These are phyloP conservation scores for Houttuynia cordata DNA, from an alignment of 164 flowering plant species.

Conservation along the genomic window DNA sequence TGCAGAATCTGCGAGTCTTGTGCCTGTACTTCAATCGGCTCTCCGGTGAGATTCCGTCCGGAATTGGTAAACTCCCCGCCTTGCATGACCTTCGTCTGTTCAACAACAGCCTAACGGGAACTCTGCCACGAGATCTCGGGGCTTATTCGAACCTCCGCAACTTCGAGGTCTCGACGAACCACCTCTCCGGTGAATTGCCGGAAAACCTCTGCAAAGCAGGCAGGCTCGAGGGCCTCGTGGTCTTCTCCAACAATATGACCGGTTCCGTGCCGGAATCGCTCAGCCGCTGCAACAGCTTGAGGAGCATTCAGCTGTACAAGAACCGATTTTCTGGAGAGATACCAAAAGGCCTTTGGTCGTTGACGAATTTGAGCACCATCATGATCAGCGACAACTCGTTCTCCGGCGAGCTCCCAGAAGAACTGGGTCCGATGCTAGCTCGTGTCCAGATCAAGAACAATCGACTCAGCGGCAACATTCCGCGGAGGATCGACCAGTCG, in stretches of 20 bases:
- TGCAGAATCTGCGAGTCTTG: slow-evolving; percentile 34
- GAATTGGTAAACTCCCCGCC: slow-evolving; percentile 26
- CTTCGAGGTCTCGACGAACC: slow-evolving; percentile 31
- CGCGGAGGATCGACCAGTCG: slow-evolving; percentile 16
- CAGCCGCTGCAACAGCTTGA: slow-evolving; percentile 34
- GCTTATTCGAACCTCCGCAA: slow-evolving; percentile 25
- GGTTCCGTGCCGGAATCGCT: slow-evolving; percentile 58
- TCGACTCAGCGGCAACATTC: slow-evolving; percentile 37
- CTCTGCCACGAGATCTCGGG: slow-evolving; percentile 44
- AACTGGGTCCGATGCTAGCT: slow-evolving; percentile 19
- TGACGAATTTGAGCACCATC: slow-evolving; percentile 9
- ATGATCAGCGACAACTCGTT: slow-evolving; percentile 27
- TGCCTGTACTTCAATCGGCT: slow-evolving; percentile 34
- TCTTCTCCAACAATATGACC: slow-evolving; percentile 37
- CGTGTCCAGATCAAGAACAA: slow-evolving; percentile 38
- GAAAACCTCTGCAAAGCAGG: slow-evolving; percentile 31
- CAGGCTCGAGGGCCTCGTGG: slow-evolving; percentile 28
- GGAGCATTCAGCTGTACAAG: slow-evolving; percentile 18
- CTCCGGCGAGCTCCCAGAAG: slow-evolving; percentile 38
- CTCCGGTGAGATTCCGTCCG: slow-evolving; percentile 43
- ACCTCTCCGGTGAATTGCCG: slow-evolving; percentile 31
- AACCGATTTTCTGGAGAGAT: slow-evolving; percentile 34
- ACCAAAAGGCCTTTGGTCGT: slow-evolving; percentile 36
- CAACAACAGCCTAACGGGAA: slow-evolving; percentile 36
- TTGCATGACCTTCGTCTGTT: slow-evolving; percentile 26